Evolutionary conservation across 1,284 basidiomycete genomes (phyloP).

Genomic region (Trametes sp.): DNA sequence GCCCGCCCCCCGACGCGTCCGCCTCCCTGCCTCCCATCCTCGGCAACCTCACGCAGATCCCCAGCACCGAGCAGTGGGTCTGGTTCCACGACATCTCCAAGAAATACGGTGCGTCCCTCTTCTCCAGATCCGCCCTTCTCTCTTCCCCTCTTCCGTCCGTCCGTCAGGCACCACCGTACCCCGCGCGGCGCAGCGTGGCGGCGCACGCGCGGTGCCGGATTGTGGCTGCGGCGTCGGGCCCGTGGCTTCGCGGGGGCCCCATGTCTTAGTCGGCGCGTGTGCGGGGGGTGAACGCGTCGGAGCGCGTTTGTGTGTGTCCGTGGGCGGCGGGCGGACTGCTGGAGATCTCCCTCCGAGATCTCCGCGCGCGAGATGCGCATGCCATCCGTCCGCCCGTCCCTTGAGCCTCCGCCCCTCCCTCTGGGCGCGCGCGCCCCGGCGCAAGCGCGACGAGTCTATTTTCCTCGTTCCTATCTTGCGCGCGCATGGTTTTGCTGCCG

Average conservation of each 20-base stretch:
- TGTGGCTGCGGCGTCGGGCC: slow-evolving; percentile 13
- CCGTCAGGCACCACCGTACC: too few relatives aligned
- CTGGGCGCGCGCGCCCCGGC: background rate
- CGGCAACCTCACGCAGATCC: slow-evolving; percentile 30
- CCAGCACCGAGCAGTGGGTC: slow-evolving; percentile 28
- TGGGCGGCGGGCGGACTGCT: background rate
- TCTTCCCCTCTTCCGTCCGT: background rate
- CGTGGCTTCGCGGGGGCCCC: too few relatives aligned
- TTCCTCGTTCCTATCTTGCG: background rate
- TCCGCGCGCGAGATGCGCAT: background rate
- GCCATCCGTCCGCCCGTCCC: too few relatives aligned
- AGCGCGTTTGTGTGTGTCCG: background rate
- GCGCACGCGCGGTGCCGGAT: slow-evolving; percentile 3
- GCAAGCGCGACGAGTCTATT: background rate
- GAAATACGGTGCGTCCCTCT: slow-evolving; percentile 23
- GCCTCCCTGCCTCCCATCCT: slow-evolving; percentile 31
- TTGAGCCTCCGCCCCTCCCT: background rate
- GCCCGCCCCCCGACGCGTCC: slow-evolving; percentile 17
- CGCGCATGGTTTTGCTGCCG: too few relatives aligned
- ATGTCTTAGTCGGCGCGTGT: background rate
- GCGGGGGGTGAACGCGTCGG: background rate
- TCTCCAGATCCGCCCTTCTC: background rate
- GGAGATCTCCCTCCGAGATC: background rate
- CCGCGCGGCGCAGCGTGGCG: too few relatives aligned
- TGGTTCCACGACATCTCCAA: slow-evolving; percentile 28